Evolutionary conservation across 192 early-diverging fungal species (phyloP), one percentile per base, ranked within the genome.

Genomic region (Coemansia sp.): DNA sequence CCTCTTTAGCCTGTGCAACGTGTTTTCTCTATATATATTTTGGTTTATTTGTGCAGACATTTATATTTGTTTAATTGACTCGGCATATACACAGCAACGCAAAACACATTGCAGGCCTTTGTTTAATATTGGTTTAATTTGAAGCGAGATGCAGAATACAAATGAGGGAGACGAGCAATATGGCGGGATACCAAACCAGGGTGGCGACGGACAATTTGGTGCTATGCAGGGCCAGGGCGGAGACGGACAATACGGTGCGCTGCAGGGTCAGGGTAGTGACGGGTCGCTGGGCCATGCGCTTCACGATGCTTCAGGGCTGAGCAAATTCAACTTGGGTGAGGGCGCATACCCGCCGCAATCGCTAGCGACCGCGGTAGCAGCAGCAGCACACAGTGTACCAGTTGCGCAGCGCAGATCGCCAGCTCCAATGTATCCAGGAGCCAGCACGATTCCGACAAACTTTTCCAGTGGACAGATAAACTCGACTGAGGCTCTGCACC

Each of bases 381-480:
- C 64, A 26, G 66, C 62, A 22, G 61, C 57, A 15, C 57, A 51
- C 36, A 58, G 60, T 26, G 64, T 63, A 42, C 69, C 68, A 14
- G 57, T 20, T 14, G 47, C 52, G 9, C 68, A 63, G 53, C 62
- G 19, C 26, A 19, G 64, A 50, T 64, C 76, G 5, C 76, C 76
- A n/a, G 71, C 76, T 14, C 76, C 76, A 5, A 73, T 79, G 76
- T 79, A 66, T 44, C 76, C 76, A 5, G 76, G 76, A 4, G 56
- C 76, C n/a, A 69, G 62, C 38, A 79, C 76, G 22, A 79, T 79
- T 17, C 76, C 76, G 10, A 64, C 68, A n/a, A 79, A 79, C 71
- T 79, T 79, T 59, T 66, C 67, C 38, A 79, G 76, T 61, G 71
- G 63, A 25, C 71, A 73, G 67, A 79, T 79, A 52, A 79, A 79